A percentile compares a stretch with the other conserved stretches of the same genome.
These are phyloP conservation scores for Pseudocohnilembus persalinus DNA, from an alignment of 169 alveolate species.

Conservation along the genomic window DNA sequence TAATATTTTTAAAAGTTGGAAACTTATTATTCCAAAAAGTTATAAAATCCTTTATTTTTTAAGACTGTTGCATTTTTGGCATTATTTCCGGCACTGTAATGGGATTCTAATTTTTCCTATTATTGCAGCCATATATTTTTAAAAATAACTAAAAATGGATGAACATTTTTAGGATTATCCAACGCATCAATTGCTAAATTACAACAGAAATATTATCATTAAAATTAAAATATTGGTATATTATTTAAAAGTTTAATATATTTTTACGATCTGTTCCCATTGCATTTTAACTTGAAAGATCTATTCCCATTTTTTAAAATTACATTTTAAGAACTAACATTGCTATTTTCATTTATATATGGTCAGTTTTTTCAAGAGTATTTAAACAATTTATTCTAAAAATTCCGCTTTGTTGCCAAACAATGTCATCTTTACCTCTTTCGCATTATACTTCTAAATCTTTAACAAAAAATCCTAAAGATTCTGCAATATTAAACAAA, in stretches of 20 bases:
- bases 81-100: slow-evolving; percentile 2
- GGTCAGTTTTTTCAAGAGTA: slow-evolving; percentile 97
- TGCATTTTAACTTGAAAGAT: neutral
- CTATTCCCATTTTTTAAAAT: slow-evolving; percentile 30
- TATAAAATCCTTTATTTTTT: slow-evolving; percentile 8
- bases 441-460: slow-evolving; percentile 31
- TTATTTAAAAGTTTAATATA: neutral
- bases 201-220: neutral
- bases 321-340: slow-evolving; percentile 48
- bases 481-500: slow-evolving; percentile 29
- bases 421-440: slow-evolving; percentile 42
- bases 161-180: neutral
- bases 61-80: neutral
- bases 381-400: slow-evolving; percentile 97
- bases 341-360: slow-evolving; percentile 91
- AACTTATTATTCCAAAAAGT: neutral
- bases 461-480: slow-evolving; percentile 49
- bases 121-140: slow-evolving; percentile 8
- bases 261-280: neutral
- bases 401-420: slow-evolving; percentile 90
- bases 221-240: neutral
- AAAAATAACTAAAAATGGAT: slow-evolving; percentile 1
- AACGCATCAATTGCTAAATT: neutral
- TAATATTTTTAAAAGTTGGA: neutral
- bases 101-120: neutral